These are phyloP conservation scores for Entomortierella chlamydospora DNA, from an alignment of 192 early-diverging fungal genomes.

Conservation along the genomic window DNA sequence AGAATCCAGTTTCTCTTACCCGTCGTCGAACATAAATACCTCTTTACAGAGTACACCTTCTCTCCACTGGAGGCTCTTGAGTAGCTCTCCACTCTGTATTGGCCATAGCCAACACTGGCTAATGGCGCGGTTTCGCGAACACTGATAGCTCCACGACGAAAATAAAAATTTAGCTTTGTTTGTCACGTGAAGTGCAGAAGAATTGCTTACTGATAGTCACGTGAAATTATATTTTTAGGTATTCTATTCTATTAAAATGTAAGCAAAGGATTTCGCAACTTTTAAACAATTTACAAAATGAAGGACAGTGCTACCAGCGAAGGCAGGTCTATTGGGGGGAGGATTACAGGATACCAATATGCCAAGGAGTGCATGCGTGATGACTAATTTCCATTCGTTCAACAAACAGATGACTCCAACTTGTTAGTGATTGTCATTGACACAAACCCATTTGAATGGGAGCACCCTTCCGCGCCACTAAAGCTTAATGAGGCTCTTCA, in stretches of 20 bases:
- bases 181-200: slow-evolving; percentile 1
- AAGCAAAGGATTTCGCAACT: not conserved
- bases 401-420: slow-evolving; percentile 72
- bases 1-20: slow-evolving; percentile 45
- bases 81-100: not conserved
- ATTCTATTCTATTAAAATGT: too few relatives aligned
- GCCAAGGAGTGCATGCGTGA: not conserved
- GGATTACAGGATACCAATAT: not conserved
- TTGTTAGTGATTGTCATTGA: slow-evolving; percentile 87
- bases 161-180: too few relatives aligned
- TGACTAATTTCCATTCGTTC: slow-evolving; percentile 5
- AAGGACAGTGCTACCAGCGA: slow-evolving; percentile 45
- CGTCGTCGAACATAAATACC: slow-evolving; percentile 20
- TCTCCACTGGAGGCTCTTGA: slow-evolving; percentile 25
- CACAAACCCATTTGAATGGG: slow-evolving; percentile 84
- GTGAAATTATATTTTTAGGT: too few relatives aligned
- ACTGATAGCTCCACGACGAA: too few relatives aligned
- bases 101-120: too few relatives aligned
- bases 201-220: too few relatives aligned
- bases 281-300: slow-evolving; percentile 16
- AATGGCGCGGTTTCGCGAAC: too few relatives aligned
- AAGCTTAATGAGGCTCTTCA: slow-evolving; percentile 76
- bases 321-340: slow-evolving; percentile 18
- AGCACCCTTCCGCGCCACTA: slow-evolving; percentile 58
- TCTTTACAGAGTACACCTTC: slow-evolving; percentile 42